Conservation (phyloP, 371 early-diverging fungal genomes). For the Mucor plumbeus region DNA sequence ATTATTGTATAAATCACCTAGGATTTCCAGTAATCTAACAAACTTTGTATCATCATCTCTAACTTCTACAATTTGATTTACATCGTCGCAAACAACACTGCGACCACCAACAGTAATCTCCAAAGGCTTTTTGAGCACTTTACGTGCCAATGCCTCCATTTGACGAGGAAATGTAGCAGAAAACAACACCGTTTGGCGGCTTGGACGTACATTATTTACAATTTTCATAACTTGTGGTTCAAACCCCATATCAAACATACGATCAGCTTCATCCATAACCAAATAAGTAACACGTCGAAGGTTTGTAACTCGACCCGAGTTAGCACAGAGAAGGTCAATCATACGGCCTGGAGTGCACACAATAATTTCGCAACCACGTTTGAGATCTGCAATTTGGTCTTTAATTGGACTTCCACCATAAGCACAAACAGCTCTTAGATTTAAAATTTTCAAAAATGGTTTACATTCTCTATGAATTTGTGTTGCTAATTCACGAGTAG, state of each 20-base stretch:
- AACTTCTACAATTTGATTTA: slow-evolving; percentile 91
- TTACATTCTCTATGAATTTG: slow-evolving; percentile 96
- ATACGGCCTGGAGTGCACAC: slow-evolving; percentile 99
- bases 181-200: slow-evolving; percentile 91
- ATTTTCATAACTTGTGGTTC: slow-evolving; percentile 98
- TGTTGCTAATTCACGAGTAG: slow-evolving; percentile 98
- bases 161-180: slow-evolving; percentile 97
- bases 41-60: slow-evolving; percentile 86
- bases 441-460: slow-evolving; percentile 84
- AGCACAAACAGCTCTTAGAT: slow-evolving; percentile 86
- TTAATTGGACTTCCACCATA: slow-evolving; percentile 99
- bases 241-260: slow-evolving; percentile 99
- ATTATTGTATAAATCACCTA: slow-evolving; percentile 79
- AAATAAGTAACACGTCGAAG: slow-evolving; percentile 93
- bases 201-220: slow-evolving; percentile 94
- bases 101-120: slow-evolving; percentile 96
- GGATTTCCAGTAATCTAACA: slow-evolving; percentile 84
- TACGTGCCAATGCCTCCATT: slow-evolving; percentile 97
- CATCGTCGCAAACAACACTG: slow-evolving; percentile 87
- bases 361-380: slow-evolving; percentile 97
- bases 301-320: slow-evolving; percentile 95
- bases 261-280: slow-evolving; percentile 99
- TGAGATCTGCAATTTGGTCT: slow-evolving; percentile 97
- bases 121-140: slow-evolving; percentile 86
- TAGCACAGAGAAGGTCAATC: slow-evolving; percentile 98